Conservation (phyloP, 371 early-diverging fungal genomes). For the Mucor velutinosus region DNA sequence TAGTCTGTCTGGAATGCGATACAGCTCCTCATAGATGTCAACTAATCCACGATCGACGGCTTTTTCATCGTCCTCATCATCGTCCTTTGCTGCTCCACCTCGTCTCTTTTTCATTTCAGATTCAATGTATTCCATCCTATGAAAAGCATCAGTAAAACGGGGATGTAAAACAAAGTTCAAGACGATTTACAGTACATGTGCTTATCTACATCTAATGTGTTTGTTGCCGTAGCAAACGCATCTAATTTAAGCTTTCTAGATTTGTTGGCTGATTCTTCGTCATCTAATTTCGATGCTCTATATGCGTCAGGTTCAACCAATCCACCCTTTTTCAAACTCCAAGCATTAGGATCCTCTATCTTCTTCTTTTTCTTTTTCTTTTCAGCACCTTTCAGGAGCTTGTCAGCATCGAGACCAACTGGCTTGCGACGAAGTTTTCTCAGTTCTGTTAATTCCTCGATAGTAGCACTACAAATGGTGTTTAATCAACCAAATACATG, state of each 20-base stretch:
- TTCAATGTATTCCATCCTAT: slow-evolving; percentile 72
- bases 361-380: slow-evolving; percentile 55
- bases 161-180: too few species aligned
- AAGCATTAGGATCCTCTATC: slow-evolving; percentile 37
- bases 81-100: slow-evolving; percentile 8
- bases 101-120: slow-evolving; percentile 31
- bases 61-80: slow-evolving; percentile 36
- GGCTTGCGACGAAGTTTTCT: slow-evolving; percentile 62
- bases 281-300: slow-evolving; percentile 22
- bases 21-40: slow-evolving; percentile 66
- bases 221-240: slow-evolving; percentile 83
- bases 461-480: slow-evolving; percentile 27
- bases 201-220: slow-evolving; percentile 83
- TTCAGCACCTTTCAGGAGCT: slow-evolving; percentile 58
- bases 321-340: slow-evolving; percentile 60
- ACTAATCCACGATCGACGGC: slow-evolving; percentile 23
- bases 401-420: slow-evolving; percentile 63
- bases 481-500: neutral
- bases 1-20: slow-evolving; percentile 73
- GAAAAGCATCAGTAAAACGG: too few species aligned
- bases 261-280: slow-evolving; percentile 11
- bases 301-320: slow-evolving; percentile 51
- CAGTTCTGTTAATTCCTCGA: slow-evolving; percentile 68
- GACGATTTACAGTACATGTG: slow-evolving; percentile 58
- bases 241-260: slow-evolving; percentile 52